Evolutionary conservation across 805 yeast genomes (phyloP), one percentile per base, ranked within the genome.

Genomic region (Saturnispora serradocipensis): DNA sequence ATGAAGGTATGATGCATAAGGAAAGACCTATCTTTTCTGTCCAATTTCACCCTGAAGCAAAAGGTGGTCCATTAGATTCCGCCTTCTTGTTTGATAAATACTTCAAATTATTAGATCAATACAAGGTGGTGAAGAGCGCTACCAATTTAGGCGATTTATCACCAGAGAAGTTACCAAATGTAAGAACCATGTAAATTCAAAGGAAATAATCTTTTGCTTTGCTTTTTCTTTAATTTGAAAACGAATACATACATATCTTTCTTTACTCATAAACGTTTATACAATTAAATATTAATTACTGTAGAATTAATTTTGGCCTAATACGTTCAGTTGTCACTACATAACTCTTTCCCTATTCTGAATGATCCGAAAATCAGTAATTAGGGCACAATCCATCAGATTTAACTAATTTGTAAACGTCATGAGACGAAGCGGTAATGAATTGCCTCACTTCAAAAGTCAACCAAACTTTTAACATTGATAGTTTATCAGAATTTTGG

Each of bases 1-100:
- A 93, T 69, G 99, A 93, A 72, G 99, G 99, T 62, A 89, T 93
- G 96, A 84, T 82, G 62, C 99, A 93, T 70, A 77, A 73, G 52
- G 65, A 80, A 39, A 84, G 80, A 67, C 99, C 99, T 49, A 86
- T 91, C 51, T 93, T 91, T 72, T 88, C 97, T 38, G 88, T 97
- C 2, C 99, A 93, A 71, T 93, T 93, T 78, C 99, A 93, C 68
- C 99, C 99, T 46, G 99, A 93, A 71, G 98, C 99, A 53, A 91
- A 89, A 73, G 98, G 99, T 61, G 99, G 99, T 60, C 99, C 99
- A 53, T 77, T 86, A 62, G 99, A 93, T 70, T 86, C 97, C 13
- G 78, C 88, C 2, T 88, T 81, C 71, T 74, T 93, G 68, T 93
- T 93, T 61, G 98, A 93, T 74, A 88, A 82, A 69, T 93, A 87